Percentiles rank a stretch among this genome's conserved stretches.
Evolutionary conservation across 108 stramenopile species (phyloP).

Genomic region (Schizochytrium sp.): DNA sequence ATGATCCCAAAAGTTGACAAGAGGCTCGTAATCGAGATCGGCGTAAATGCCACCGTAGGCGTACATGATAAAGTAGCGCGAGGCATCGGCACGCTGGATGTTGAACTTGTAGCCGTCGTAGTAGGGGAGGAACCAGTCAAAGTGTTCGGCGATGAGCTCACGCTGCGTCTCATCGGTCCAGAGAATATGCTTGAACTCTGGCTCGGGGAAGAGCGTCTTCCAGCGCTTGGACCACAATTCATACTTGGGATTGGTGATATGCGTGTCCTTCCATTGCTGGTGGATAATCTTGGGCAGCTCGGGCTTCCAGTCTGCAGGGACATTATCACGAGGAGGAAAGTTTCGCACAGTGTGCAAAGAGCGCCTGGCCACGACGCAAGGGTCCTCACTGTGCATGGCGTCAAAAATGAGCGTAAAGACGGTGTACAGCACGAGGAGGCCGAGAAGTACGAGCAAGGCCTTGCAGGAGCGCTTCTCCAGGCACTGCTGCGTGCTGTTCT

Average conservation of each 20-base stretch:
- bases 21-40: constrained; percentile 26
- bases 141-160: constrained; percentile 27
- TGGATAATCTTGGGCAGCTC: constrained; percentile 12
- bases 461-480: not conserved
- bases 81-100: constrained; percentile 49
- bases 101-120: constrained; percentile 27
- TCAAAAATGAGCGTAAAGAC: not conserved
- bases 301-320: not conserved
- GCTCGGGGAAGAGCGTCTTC: constrained; percentile 14
- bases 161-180: constrained; percentile 45
- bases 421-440: not conserved
- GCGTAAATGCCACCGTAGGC: constrained; percentile 36
- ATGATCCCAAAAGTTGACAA: not conserved
- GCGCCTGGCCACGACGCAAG: not conserved
- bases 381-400: not conserved
- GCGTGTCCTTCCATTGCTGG: constrained; percentile 10
- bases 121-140: constrained; percentile 24
- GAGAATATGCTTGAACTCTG: constrained; percentile 21
- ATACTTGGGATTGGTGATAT: not conserved
- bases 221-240: not conserved
- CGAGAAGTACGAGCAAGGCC: not conserved
- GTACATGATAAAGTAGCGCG: constrained; percentile 39
- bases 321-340: not conserved
- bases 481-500: not conserved
- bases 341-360: not conserved